Conservation (phyloP, 331 rosid genomes). For the Malus hybrid region DNA sequence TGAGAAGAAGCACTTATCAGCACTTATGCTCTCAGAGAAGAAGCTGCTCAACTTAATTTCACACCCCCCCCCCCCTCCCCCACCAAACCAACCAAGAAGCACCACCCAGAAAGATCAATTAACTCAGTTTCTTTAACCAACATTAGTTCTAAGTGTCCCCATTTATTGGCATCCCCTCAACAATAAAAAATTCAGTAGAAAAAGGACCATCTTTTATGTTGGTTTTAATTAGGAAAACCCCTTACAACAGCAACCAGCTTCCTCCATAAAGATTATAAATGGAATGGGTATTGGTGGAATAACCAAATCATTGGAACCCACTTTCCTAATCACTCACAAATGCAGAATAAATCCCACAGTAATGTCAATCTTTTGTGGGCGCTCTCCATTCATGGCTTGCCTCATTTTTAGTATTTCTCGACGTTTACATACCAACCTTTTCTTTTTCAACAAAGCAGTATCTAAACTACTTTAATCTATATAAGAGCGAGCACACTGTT, state of each 20-base stretch:
- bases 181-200: neutral
- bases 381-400: neutral
- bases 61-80: neutral
- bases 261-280: constrained; percentile 21
- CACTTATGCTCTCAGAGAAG: neutral
- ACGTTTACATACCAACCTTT: neutral
- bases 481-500: fast-evolving
- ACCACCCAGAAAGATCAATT: neutral
- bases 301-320: constrained; percentile 21
- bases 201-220: neutral
- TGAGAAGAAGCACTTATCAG: neutral
- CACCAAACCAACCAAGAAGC: constrained; percentile 9
- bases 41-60: neutral
- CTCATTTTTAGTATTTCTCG: neutral
- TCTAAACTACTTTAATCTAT: no score
- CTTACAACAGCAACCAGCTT: constrained; percentile 11
- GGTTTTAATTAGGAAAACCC: constrained; percentile 10
- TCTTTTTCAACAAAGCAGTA: no score
- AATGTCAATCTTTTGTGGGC: neutral
- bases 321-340: neutral
- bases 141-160: neutral
- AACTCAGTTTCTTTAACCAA: constrained; percentile 10
- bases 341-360: constrained; percentile 4
- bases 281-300: constrained; percentile 11
- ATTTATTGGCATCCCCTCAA: constrained; percentile 8